Conservation (phyloP, 2,329 filamentous ascomycete genomes). For the Cercospora sp. region DNA sequence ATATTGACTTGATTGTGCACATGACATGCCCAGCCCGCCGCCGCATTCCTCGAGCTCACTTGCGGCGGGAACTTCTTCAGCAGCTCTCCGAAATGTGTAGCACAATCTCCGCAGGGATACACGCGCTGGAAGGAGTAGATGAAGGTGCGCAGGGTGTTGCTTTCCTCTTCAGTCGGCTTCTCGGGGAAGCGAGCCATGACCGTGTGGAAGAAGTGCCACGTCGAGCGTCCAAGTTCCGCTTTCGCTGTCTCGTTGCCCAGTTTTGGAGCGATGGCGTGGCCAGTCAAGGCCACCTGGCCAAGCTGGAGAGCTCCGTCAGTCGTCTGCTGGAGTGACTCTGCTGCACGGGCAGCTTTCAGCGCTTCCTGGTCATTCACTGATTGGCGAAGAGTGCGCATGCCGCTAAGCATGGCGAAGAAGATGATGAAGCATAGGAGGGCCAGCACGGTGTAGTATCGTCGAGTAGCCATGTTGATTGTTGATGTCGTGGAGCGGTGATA, state of each 20-base stretch:
- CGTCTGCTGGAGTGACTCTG: neutral
- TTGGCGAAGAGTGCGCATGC: constrained; percentile 13
- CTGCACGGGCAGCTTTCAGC: neutral
- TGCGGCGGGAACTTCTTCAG: constrained; percentile 64
- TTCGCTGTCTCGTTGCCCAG: constrained; percentile 80
- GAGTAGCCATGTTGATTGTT: constrained; percentile 9
- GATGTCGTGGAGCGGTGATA: neutral
- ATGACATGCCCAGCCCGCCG: constrained; percentile 67
- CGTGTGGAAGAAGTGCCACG: constrained; percentile 67
- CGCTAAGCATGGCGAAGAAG: constrained; percentile 51
- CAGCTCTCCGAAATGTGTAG: constrained; percentile 62
- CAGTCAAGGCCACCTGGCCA: constrained; percentile 17
- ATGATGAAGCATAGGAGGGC: constrained; percentile 18
- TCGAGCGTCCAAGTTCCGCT: constrained; percentile 64
- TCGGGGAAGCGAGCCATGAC: constrained; percentile 67
- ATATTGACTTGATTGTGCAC: constrained; percentile 67
- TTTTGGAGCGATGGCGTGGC: constrained; percentile 72
- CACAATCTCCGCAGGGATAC: constrained; percentile 68
- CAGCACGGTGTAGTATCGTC: constrained; percentile 14
- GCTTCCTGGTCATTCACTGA: neutral
- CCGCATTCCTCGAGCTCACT: constrained; percentile 60
- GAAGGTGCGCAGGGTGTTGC: constrained; percentile 59
- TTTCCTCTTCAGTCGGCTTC: constrained; percentile 61
- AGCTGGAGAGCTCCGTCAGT: constrained; percentile 9
- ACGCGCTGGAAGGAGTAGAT: constrained; percentile 65